Percentiles rank a stretch among this genome's conserved stretches.
These are phyloP conservation scores for Botryotinia convoluta DNA, from an alignment of 2,329 filamentous ascomycete genomes.

Conservation along the genomic window DNA sequence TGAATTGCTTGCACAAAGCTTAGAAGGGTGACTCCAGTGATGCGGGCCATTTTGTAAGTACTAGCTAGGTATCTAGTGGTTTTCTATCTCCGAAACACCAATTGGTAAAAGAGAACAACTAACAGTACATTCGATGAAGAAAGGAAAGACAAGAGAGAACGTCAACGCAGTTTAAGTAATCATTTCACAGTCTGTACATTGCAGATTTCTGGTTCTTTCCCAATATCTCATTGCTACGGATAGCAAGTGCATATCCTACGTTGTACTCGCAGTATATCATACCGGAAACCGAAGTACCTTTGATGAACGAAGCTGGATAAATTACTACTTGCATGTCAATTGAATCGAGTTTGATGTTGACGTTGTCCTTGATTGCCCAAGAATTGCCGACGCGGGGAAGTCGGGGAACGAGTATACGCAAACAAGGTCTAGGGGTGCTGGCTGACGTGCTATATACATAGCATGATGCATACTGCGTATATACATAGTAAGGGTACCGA, in stretches of 20 bases:
- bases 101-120: not conserved
- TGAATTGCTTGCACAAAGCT: conserved; percentile 6
- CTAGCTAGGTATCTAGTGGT: not conserved
- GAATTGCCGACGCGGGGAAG: not conserved
- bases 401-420: not conserved
- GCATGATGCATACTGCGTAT: too few relatives aligned
- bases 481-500: not conserved
- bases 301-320: not conserved
- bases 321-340: not conserved
- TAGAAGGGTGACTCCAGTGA: not conserved
- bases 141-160: not conserved
- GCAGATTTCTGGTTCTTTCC: conserved; percentile 1
- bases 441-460: not conserved
- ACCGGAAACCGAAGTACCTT: not conserved
- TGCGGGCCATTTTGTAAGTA: not conserved
- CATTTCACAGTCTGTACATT: not conserved
- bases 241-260: conserved; percentile 13
- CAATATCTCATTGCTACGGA: conserved; percentile 10
- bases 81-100: not conserved
- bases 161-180: conserved; percentile 8
- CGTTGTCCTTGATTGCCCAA: not conserved
- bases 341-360: not conserved
- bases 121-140: not conserved
- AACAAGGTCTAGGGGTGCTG: not conserved
- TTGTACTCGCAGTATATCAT: conserved; percentile 11